phyloP scores from a whole-genome alignment of 2,329 filamentous ascomycete genomes.

The Hymenoscyphus albidus region DNA sequence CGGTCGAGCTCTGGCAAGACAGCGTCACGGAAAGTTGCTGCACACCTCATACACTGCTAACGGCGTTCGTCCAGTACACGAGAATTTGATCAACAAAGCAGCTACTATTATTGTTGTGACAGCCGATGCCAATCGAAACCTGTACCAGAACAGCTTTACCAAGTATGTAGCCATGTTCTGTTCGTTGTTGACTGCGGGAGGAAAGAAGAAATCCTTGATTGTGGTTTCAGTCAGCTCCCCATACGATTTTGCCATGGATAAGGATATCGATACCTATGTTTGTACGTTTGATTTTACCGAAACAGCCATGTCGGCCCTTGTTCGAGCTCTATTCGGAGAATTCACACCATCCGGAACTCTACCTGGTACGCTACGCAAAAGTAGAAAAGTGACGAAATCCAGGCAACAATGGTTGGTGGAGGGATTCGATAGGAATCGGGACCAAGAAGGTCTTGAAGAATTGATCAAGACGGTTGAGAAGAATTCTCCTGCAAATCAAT shows the following conservation, averaged over 20 bases:
- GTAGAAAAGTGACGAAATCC: conserved; percentile 82
- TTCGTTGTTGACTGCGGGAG: conserved; percentile 70
- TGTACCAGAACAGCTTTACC: conserved; percentile 91
- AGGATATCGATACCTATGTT: conserved; percentile 83
- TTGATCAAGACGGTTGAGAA: conserved; percentile 69
- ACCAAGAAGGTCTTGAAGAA: conserved; percentile 68
- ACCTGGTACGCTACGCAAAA: conserved; percentile 76
- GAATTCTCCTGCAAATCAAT: conserved; percentile 60
- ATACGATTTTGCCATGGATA: conserved; percentile 94
- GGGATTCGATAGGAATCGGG: conserved; percentile 75
- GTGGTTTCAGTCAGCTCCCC: conserved; percentile 93
- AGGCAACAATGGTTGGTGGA: conserved; percentile 94
- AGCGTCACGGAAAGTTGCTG: conserved; percentile 78
- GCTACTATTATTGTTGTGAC: conserved; percentile 87
- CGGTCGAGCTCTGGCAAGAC: conserved; percentile 79
- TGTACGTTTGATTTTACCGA: conserved; percentile 98
- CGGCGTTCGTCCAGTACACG: conserved; percentile 85
- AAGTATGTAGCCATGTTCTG: conserved; percentile 97
- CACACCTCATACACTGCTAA: conserved; percentile 96
- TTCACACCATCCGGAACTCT: conserved; percentile 55
- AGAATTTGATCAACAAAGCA: conserved; percentile 84
- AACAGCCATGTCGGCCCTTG: conserved; percentile 78
- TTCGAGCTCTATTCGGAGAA: conserved; percentile 80
- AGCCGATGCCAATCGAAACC: conserved; percentile 87
- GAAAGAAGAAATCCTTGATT: conserved; percentile 83